These are phyloP conservation scores for Colletotrichum phormii DNA, from an alignment of 2,329 filamentous ascomycete genomes.

Conservation along the genomic window DNA sequence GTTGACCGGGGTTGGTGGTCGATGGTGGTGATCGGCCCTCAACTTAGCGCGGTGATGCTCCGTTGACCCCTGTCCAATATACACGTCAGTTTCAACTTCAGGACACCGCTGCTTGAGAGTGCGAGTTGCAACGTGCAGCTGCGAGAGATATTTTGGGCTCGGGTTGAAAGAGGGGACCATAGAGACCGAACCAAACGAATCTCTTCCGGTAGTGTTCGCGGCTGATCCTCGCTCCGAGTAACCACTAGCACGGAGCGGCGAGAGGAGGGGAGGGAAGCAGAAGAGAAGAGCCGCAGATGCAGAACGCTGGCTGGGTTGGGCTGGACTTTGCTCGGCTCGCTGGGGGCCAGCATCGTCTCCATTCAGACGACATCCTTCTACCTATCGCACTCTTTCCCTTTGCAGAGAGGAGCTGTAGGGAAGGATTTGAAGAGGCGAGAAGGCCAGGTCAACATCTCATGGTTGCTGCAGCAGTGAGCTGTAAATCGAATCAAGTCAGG, in stretches of 20 bases:
- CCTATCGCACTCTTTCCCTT: constrained; percentile 9
- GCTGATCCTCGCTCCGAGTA: constrained; percentile 22
- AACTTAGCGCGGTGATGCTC: constrained; percentile 26
- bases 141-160: constrained; percentile 27
- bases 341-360: background rate
- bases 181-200: background rate
- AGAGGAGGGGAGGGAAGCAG: background rate
- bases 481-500: constrained; percentile 27
- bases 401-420: constrained; percentile 8
- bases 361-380: background rate
- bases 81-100: constrained; percentile 38
- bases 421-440: constrained; percentile 11
- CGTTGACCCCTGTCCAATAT: constrained; percentile 26
- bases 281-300: constrained; percentile 31
- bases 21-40: background rate
- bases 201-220: constrained; percentile 20
- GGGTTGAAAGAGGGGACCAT: background rate
- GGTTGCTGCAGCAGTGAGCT: constrained; percentile 31
- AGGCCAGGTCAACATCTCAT: constrained; percentile 5
- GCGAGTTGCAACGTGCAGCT: constrained; percentile 24
- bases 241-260: background rate
- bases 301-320: background rate
- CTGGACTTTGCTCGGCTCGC: background rate
- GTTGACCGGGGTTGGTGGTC: constrained; percentile 1
- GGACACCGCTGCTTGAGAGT: constrained; percentile 30